Conservation (phyloP, 441 rosid genomes). For the Gossypium trilobum region DNA sequence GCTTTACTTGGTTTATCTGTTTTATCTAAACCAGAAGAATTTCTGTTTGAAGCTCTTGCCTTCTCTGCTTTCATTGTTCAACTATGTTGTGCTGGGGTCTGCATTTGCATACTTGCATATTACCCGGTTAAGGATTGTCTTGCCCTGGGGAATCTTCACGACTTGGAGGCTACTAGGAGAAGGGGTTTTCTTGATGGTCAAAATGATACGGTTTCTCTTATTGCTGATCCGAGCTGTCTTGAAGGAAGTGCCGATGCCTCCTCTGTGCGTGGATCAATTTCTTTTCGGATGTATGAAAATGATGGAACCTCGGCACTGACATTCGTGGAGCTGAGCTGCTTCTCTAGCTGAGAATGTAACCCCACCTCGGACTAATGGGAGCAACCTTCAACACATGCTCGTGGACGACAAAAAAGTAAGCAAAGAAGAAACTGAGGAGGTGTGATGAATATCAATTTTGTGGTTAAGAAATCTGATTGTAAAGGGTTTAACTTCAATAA, state of each 20-base stretch:
- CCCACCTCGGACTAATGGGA: constrained; percentile 24
- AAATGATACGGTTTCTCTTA: constrained; percentile 50
- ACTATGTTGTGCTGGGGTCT: constrained; percentile 59
- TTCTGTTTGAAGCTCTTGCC: constrained; percentile 64
- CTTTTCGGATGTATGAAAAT: constrained; percentile 40
- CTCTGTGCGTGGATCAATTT: constrained; percentile 47
- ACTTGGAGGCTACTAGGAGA: constrained; percentile 49
- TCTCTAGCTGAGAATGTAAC: constrained; percentile 46
- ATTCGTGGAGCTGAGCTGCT: constrained; percentile 53
- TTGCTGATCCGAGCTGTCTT: constrained; percentile 44
- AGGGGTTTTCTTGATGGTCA: constrained; percentile 40
- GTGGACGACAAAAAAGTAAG: constrained; percentile 22
- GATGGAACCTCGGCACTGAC: constrained; percentile 36
- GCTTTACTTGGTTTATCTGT: constrained; percentile 79
- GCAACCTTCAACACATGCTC: constrained; percentile 32
- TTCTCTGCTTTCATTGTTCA: constrained; percentile 77
- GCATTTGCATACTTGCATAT: constrained; percentile 75
- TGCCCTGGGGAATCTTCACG: constrained; percentile 57
- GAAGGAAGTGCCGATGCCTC: constrained; percentile 51
- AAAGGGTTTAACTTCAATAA: constrained; percentile 55
- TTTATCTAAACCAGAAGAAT: constrained; percentile 53
- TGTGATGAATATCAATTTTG: constrained; percentile 55
- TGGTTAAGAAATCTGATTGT: constrained; percentile 60
- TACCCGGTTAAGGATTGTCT: constrained; percentile 82
- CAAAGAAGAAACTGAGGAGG: constrained; percentile 19